phyloP scores from a whole-genome alignment of 352 stramenopile genomes.

The Phytophthora tentaculata region DNA sequence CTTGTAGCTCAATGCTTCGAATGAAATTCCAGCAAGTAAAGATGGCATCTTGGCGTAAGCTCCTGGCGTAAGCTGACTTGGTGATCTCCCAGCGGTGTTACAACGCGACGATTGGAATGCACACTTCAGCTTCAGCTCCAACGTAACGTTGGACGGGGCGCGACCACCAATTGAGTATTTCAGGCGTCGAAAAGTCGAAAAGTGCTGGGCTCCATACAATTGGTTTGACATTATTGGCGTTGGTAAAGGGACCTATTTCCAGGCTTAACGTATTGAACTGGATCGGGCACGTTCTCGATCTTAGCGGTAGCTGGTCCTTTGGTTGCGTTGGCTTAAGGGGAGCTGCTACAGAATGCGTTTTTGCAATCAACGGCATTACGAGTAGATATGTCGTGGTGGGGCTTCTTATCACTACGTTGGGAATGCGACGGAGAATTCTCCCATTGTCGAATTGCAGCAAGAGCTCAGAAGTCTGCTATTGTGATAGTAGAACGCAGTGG shows the following conservation, averaged over 20 bases:
- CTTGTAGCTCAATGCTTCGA: conserved; percentile 14
- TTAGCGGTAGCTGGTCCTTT: background rate
- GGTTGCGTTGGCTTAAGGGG: background rate
- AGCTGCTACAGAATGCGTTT: too few relatives aligned
- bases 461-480: background rate
- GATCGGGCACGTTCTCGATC: conserved; percentile 8
- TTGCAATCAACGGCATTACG: conserved; percentile 6
- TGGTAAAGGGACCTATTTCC: conserved; percentile 3
- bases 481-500: conserved; percentile 11
- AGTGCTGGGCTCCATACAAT: too few relatives aligned
- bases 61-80: conserved; percentile 1
- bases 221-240: background rate
- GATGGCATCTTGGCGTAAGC: too few relatives aligned
- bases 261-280: conserved; percentile 1
- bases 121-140: conserved; percentile 28
- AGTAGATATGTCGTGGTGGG: background rate
- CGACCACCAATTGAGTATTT: background rate
- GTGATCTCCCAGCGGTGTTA: conserved; percentile 3
- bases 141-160: background rate
- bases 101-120: conserved; percentile 24
- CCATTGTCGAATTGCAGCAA: conserved; percentile 18
- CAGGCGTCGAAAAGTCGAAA: background rate
- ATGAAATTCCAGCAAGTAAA: conserved; percentile 27
- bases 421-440: background rate
- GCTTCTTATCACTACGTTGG: conserved; percentile 28